Percentiles rank a stretch among this genome's conserved stretches.
These are phyloP conservation scores for Hypholoma fasciculare DNA, from an alignment of 768 basidiomycete genomes.

Conservation along the genomic window DNA sequence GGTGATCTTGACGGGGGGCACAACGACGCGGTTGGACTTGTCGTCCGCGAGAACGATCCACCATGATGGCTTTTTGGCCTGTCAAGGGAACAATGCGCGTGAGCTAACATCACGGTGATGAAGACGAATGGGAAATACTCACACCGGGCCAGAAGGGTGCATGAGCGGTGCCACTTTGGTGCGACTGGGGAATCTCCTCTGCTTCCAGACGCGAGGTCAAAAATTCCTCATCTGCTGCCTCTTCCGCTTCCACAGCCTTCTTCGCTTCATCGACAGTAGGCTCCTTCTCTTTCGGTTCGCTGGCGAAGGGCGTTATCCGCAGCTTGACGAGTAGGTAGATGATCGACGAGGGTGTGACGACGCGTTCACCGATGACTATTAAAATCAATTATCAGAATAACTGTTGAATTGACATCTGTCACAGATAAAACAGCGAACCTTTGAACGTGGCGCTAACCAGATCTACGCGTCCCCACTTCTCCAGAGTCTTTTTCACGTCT, in stretches of 20 bases:
- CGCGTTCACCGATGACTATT: constrained; percentile 86
- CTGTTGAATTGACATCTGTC: background rate
- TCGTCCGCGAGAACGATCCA: constrained; percentile 90
- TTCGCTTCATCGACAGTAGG: constrained; percentile 49
- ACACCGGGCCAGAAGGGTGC: constrained; percentile 93
- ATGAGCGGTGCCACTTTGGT: constrained; percentile 66
- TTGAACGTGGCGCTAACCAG: constrained; percentile 84
- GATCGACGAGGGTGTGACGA: constrained; percentile 85
- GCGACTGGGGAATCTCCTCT: constrained; percentile 53
- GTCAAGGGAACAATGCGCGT: background rate
- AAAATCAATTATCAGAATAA: background rate
- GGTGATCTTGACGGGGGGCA: constrained; percentile 80
- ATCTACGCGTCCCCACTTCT: constrained; percentile 75
- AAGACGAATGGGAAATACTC: constrained; percentile 24
- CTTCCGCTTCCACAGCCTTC: constrained; percentile 44
- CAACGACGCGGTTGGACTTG: constrained; percentile 80
- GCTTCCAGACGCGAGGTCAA: constrained; percentile 59
- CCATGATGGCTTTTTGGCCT: constrained; percentile 91
- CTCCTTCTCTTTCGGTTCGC: constrained; percentile 32
- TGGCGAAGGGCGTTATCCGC: constrained; percentile 61
- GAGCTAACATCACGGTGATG: background rate
- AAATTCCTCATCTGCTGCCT: constrained; percentile 71
- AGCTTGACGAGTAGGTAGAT: constrained; percentile 86
- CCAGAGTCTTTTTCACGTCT: constrained; percentile 64
- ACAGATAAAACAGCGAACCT: constrained; percentile 46